A percentile compares a stretch with the other conserved stretches of the same genome.
Conservation (phyloP, 805 yeast species). For the Saturnispora ahearnii region DNA sequence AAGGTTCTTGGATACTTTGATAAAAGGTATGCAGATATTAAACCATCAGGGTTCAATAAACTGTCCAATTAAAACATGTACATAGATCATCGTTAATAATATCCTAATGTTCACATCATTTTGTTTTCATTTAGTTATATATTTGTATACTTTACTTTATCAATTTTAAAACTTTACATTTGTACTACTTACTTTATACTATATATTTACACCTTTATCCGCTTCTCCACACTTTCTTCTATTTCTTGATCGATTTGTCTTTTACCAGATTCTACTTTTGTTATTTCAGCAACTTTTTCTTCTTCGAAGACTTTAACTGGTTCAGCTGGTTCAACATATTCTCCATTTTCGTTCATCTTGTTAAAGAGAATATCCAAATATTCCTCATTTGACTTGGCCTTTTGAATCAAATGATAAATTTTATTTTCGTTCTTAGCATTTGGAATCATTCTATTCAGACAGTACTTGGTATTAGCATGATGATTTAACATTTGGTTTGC, state of each 20-base stretch:
- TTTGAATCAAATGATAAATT: conserved; percentile 47
- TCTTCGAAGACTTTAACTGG: not conserved
- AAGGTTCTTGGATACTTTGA: conserved; percentile 52
- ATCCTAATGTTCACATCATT: too few relatives aligned
- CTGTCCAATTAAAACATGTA: not conserved
- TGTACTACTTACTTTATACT: too few relatives aligned
- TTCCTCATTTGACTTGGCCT: conserved; percentile 47
- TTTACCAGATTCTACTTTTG: conserved; percentile 3
- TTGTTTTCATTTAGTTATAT: too few relatives aligned
- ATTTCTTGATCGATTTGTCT: conserved; percentile 6
- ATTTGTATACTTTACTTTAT: too few relatives aligned
- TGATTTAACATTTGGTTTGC: conserved; percentile 53
- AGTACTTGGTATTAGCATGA: conserved; percentile 70
- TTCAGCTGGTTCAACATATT: conserved; percentile 9
- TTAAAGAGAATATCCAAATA: conserved; percentile 30
- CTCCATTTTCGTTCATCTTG: conserved; percentile 31
- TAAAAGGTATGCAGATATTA: conserved; percentile 31
- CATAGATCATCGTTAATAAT: not conserved
- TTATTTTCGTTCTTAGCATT: conserved; percentile 26
- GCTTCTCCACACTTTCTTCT: not conserved
- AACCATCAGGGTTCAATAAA: conserved; percentile 51
- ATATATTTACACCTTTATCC: not conserved
- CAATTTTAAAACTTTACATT: too few relatives aligned
- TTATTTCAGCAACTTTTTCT: not conserved
- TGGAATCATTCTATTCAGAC: conserved; percentile 70